A percentile compares a stretch with the other conserved stretches of the same genome.
Conservation (phyloP, 352 stramenopile genomes). For the Globisporangium mamillatum region DNA sequence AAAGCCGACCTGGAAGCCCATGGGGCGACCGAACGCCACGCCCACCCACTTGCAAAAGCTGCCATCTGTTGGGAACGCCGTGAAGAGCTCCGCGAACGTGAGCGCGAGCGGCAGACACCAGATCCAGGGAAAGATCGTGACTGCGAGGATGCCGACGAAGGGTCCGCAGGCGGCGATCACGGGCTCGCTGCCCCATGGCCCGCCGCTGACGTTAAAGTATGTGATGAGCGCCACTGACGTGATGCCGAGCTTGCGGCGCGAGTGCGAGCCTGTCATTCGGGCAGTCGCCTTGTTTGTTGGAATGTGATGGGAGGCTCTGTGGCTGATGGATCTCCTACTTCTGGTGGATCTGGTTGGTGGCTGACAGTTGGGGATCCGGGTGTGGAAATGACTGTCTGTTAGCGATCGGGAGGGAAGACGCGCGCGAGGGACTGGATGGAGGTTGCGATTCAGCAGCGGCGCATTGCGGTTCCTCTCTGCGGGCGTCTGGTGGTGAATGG, state of each 20-base stretch:
- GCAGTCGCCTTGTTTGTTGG: background rate
- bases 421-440: slow-evolving; percentile 12
- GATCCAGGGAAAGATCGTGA: slow-evolving; percentile 63
- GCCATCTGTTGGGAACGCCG: slow-evolving; percentile 70
- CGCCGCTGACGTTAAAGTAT: slow-evolving; percentile 77
- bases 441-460: slow-evolving; percentile 25
- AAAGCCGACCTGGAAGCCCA: slow-evolving; percentile 84
- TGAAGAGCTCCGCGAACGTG: slow-evolving; percentile 78
- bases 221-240: slow-evolving; percentile 71
- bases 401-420: slow-evolving; percentile 18
- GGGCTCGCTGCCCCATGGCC: slow-evolving; percentile 65
- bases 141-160: slow-evolving; percentile 59
- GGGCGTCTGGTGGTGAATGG: background rate
- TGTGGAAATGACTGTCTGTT: background rate
- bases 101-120: slow-evolving; percentile 72
- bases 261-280: slow-evolving; percentile 57
- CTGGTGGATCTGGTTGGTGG: slow-evolving; percentile 2
- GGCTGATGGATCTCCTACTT: background rate
- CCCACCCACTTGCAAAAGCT: slow-evolving; percentile 85
- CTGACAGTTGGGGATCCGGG: background rate
- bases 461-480: slow-evolving; percentile 13
- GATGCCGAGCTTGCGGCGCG: slow-evolving; percentile 63
- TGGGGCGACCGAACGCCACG: slow-evolving; percentile 71
- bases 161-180: slow-evolving; percentile 59
- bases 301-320: background rate